phyloP scores from a whole-genome alignment of 2,329 filamentous ascomycete genomes.

The Cercospora sojina region DNA sequence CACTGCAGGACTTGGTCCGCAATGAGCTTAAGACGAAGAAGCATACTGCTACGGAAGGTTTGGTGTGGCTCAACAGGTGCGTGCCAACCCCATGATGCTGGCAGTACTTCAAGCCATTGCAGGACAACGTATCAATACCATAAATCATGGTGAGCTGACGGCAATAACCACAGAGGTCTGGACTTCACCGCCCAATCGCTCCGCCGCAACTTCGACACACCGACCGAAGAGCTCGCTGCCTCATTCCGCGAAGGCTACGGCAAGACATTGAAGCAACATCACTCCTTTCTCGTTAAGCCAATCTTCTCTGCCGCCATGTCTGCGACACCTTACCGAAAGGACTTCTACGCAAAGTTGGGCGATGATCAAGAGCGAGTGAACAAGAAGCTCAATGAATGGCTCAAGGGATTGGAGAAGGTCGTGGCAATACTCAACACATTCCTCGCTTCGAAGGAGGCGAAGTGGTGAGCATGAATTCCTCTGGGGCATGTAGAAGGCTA shows the following conservation, averaged over 20 bases:
- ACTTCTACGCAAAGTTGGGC: constrained; percentile 89
- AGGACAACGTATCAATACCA: neutral
- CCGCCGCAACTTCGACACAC: constrained; percentile 68
- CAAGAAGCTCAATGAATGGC: constrained; percentile 66
- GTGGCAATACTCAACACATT: constrained; percentile 73
- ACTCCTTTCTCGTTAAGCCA: constrained; percentile 85
- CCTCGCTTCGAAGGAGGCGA: constrained; percentile 53
- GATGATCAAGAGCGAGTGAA: constrained; percentile 62
- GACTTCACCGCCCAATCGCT: constrained; percentile 90
- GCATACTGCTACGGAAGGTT: constrained; percentile 81
- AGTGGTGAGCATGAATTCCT: constrained; percentile 32
- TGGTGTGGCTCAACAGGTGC: constrained; percentile 87
- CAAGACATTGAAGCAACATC: constrained; percentile 85
- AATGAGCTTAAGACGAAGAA: constrained; percentile 91
- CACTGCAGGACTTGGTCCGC: constrained; percentile 76
- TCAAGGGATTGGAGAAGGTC: constrained; percentile 73
- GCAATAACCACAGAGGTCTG: constrained; percentile 64
- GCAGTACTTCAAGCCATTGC: neutral
- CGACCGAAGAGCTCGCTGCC: constrained; percentile 71
- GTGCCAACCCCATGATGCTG: constrained; percentile 26
- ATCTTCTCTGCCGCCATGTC: constrained; percentile 92
- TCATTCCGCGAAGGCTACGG: constrained; percentile 87
- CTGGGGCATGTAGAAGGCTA: neutral
- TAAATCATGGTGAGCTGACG: neutral
- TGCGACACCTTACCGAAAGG: constrained; percentile 86